These are phyloP conservation scores for Torulaspora maleeae DNA, from an alignment of 805 yeast species.

Conservation along the genomic window DNA sequence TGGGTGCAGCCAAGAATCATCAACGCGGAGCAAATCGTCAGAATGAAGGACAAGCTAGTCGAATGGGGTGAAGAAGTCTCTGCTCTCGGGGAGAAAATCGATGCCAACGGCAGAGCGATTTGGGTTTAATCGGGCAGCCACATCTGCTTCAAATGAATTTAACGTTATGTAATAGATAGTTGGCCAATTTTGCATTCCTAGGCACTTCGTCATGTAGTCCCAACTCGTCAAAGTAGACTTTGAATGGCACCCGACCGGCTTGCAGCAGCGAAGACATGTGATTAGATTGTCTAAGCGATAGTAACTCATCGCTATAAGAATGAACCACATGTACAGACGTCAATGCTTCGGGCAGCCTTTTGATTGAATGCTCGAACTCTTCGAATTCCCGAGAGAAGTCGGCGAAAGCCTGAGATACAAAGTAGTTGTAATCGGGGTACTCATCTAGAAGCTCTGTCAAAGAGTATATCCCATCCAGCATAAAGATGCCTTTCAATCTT, in stretches of 20 bases:
- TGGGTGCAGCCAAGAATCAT: conserved; percentile 97
- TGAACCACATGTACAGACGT: conserved; percentile 45
- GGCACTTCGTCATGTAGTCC: conserved; percentile 70
- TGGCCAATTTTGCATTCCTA: conserved; percentile 38
- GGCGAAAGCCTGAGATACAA: conserved; percentile 57
- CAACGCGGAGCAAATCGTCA: conserved; percentile 70
- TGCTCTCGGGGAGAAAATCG: conserved; percentile 57
- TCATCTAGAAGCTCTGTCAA: conserved; percentile 48
- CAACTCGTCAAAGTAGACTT: conserved; percentile 36
- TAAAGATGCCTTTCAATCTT: conserved; percentile 28
- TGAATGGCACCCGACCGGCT: conserved; percentile 14
- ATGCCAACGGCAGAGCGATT: conserved; percentile 54
- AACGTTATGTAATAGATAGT: conserved; percentile 23
- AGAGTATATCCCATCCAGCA: conserved; percentile 71
- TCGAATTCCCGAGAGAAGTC: conserved; percentile 26
- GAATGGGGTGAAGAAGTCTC: conserved; percentile 77
- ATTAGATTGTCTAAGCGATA: conserved; percentile 48
- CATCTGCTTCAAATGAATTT: conserved; percentile 3
- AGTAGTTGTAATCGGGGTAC: conserved; percentile 53
- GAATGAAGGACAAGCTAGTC: conserved; percentile 66
- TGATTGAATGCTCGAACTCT: conserved; percentile 12
- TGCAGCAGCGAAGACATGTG: conserved; percentile 38
- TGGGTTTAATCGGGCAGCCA: conserved; percentile 45
- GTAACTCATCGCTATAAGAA: conserved; percentile 62
- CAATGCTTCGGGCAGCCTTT: conserved; percentile 11